Evolutionary conservation across 2,329 filamentous ascomycete species (phyloP).

Genomic region (Tolypocladium tundrense): DNA sequence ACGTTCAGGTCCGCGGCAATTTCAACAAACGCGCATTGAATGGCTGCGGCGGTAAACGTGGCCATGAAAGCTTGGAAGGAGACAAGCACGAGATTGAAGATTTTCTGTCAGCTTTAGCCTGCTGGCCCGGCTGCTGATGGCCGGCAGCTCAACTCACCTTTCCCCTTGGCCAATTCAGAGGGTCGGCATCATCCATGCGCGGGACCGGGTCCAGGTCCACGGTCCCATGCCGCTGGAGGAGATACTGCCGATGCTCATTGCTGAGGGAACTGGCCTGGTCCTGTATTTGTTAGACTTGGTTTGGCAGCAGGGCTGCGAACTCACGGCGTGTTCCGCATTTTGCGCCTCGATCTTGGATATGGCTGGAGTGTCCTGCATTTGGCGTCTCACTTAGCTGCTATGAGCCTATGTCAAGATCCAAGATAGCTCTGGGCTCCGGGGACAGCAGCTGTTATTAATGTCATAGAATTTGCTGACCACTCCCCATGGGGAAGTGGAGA

Average conservation of each 20-base stretch:
- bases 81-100: slow-evolving; percentile 39
- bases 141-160: slow-evolving; percentile 1
- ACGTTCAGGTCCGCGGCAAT: slow-evolving; percentile 40
- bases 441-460: not conserved
- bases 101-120: slow-evolving; percentile 29
- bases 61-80: slow-evolving; percentile 48
- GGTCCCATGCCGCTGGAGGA: slow-evolving; percentile 5
- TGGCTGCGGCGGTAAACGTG: slow-evolving; percentile 42
- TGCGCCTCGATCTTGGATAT: not conserved
- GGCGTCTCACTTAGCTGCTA: not conserved
- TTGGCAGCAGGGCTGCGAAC: not conserved
- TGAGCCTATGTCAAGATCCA: not conserved
- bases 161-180: slow-evolving; percentile 7
- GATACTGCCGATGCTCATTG: slow-evolving; percentile 5
- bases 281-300: not conserved
- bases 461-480: not conserved
- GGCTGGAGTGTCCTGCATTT: not conserved
- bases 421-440: not conserved
- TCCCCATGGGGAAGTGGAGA: not conserved
- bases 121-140: not conserved
- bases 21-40: slow-evolving; percentile 42
- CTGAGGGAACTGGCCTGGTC: not conserved
- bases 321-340: not conserved
- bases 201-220: slow-evolving; percentile 6
- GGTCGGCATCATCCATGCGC: slow-evolving; percentile 5